Evolutionary conservation across 768 basidiomycete species (phyloP).

Genomic region (Boletus speciosus): DNA sequence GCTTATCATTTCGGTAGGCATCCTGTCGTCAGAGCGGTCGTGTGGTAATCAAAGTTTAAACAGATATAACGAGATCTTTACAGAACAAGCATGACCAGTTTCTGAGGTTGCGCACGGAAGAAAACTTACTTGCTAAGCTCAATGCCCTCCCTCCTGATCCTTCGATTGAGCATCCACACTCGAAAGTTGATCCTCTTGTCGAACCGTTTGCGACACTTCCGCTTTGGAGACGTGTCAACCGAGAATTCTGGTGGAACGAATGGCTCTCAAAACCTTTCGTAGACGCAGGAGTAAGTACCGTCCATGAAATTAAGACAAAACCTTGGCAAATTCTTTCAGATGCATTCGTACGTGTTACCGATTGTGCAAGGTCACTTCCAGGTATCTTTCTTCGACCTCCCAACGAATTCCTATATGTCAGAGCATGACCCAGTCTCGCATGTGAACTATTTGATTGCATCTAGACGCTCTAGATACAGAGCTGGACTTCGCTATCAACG

Average conservation of each 20-base stretch:
- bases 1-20: slow-evolving; percentile 76
- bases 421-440: slow-evolving; percentile 37
- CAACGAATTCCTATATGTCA: slow-evolving; percentile 37
- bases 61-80: slow-evolving; percentile 80
- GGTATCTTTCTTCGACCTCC: slow-evolving; percentile 61
- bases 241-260: slow-evolving; percentile 97
- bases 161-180: slow-evolving; percentile 24
- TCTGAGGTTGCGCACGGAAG: slow-evolving; percentile 53
- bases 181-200: slow-evolving; percentile 48
- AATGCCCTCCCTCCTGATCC: slow-evolving; percentile 44
- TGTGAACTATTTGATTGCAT: slow-evolving; percentile 80
- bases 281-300: slow-evolving; percentile 70
- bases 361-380: slow-evolving; percentile 95
- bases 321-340: slow-evolving; percentile 32
- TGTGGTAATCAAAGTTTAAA: not conserved
- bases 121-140: slow-evolving; percentile 58
- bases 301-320: not conserved
- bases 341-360: slow-evolving; percentile 84
- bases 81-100: slow-evolving; percentile 75
- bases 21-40: not conserved
- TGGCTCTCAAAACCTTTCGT: slow-evolving; percentile 80
- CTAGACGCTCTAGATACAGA: slow-evolving; percentile 81
- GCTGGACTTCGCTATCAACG: slow-evolving; percentile 94
- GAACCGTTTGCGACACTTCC: slow-evolving; percentile 81
- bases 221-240: slow-evolving; percentile 87